These are phyloP conservation scores for Rhynchospora pubera DNA, from an alignment of 176 grass and related monocot species.

Conservation along the genomic window DNA sequence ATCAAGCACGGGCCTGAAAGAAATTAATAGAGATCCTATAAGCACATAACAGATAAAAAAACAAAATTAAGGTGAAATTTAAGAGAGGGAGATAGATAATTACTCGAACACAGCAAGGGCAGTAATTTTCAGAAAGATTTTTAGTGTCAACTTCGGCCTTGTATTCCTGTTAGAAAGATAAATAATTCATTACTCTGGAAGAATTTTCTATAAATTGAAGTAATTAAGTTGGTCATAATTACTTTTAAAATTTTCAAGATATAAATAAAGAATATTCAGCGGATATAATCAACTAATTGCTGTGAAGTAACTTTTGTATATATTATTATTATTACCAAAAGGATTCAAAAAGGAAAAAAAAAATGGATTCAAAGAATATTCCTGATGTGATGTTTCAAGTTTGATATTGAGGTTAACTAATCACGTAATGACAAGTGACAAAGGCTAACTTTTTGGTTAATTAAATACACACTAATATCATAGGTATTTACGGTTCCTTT, in stretches of 20 bases:
- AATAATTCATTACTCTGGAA: not conserved
- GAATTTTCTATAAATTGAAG: not conserved
- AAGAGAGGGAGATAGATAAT: constrained; percentile 5
- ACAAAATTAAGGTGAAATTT: not conserved
- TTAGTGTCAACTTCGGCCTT: constrained; percentile 56
- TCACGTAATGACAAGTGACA: not conserved
- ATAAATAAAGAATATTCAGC: not conserved
- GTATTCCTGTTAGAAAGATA: constrained; percentile 29
- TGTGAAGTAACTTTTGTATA: not conserved
- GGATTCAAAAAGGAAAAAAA: not conserved
- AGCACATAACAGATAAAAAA: not conserved
- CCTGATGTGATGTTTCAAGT: constrained; percentile 7
- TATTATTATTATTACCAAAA: not conserved
- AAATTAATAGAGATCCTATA: not conserved
- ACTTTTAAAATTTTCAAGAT: not conserved
- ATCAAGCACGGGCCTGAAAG: constrained; percentile 69
- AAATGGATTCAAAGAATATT: not conserved
- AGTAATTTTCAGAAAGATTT: constrained; percentile 61
- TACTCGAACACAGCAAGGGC: constrained; percentile 60
- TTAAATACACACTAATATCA: not conserved
- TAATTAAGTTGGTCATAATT: not conserved
- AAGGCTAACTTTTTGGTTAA: constrained; percentile 10
- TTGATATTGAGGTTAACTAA: not conserved
- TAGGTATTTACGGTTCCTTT: not conserved
- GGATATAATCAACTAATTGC: not conserved